Conservation (phyloP, 495 filamentous ascomycete species). For the Aspergillus heteromorphus region DNA sequence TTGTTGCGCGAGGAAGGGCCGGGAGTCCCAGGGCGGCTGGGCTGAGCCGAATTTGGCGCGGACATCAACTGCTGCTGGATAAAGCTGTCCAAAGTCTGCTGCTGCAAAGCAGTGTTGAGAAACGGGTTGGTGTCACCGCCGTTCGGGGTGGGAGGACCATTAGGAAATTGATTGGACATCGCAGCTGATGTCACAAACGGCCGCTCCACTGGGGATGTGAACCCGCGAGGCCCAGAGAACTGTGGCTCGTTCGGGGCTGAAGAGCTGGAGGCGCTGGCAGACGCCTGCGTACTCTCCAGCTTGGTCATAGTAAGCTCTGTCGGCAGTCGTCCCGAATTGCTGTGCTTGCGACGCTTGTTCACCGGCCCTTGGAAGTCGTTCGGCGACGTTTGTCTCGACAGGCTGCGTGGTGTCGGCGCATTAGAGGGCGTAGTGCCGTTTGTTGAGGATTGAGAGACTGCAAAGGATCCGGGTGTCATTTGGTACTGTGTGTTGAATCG, state of each 20-base stretch:
- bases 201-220: slow-evolving; percentile 41
- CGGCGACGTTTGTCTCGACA: slow-evolving; percentile 71
- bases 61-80: slow-evolving; percentile 56
- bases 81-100: slow-evolving; percentile 53
- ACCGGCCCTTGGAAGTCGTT: slow-evolving; percentile 52
- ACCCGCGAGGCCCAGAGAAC: slow-evolving; percentile 35
- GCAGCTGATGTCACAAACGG: slow-evolving; percentile 44
- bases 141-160: slow-evolving; percentile 60
- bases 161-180: slow-evolving; percentile 46
- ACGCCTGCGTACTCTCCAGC: slow-evolving; percentile 52
- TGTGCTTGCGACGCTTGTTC: slow-evolving; percentile 71
- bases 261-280: slow-evolving; percentile 15
- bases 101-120: slow-evolving; percentile 42
- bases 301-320: slow-evolving; percentile 73
- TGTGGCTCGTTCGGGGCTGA: slow-evolving; percentile 34
- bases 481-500: slow-evolving; percentile 43
- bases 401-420: slow-evolving; percentile 53
- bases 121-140: slow-evolving; percentile 50
- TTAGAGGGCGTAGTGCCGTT: slow-evolving; percentile 38
- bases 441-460: slow-evolving; percentile 24
- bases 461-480: slow-evolving; percentile 31
- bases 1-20: slow-evolving; percentile 40
- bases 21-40: slow-evolving; percentile 43
- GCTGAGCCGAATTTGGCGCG: slow-evolving; percentile 59
- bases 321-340: slow-evolving; percentile 60